Evolutionary conservation across 2,329 filamentous ascomycete genomes (phyloP).

Genomic region (Cylindrodendrum hubeiense): DNA sequence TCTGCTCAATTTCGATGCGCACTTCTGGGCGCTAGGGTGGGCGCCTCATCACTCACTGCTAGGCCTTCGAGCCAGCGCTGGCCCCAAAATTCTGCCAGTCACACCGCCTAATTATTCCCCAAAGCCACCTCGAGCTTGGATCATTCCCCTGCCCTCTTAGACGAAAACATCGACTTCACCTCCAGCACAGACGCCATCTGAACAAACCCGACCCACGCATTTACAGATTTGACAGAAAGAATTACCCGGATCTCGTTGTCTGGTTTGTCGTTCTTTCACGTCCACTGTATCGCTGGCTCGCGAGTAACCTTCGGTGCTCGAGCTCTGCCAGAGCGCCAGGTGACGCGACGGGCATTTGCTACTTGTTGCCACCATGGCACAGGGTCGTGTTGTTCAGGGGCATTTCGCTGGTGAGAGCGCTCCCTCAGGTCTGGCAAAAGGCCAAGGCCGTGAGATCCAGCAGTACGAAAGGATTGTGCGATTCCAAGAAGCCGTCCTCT

Average conservation of each 20-base stretch:
- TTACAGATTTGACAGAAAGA: conserved; percentile 21
- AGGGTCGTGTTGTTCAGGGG: conserved; percentile 35
- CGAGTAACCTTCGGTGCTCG: conserved; percentile 26
- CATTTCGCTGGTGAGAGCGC: conserved; percentile 29
- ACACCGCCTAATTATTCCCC: conserved; percentile 48
- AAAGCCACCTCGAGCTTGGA: conserved; percentile 15
- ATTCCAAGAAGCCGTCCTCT: conserved; percentile 84
- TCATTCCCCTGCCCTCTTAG: conserved; percentile 3
- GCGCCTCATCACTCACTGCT: too few species aligned
- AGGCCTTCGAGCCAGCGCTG: not conserved
- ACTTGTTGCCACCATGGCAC: conserved; percentile 44
- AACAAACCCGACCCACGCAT: conserved; percentile 26
- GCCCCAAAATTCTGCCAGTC: conserved; percentile 38
- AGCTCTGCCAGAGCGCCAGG: conserved; percentile 26
- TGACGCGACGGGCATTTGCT: conserved; percentile 40
- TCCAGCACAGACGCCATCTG: conserved; percentile 32
- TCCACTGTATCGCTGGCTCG: conserved; percentile 27
- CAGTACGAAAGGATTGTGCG: conserved; percentile 85
- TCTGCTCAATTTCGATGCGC: too few species aligned
- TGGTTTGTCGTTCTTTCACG: conserved; percentile 24
- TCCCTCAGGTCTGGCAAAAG: conserved; percentile 52
- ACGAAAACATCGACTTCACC: conserved; percentile 9
- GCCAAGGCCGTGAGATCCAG: conserved; percentile 68
- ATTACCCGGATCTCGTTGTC: conserved; percentile 23
- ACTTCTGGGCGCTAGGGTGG: too few species aligned